Evolutionary conservation across 2,329 filamentous ascomycete genomes (phyloP).

Genomic region (Dactylellina leptospora): DNA sequence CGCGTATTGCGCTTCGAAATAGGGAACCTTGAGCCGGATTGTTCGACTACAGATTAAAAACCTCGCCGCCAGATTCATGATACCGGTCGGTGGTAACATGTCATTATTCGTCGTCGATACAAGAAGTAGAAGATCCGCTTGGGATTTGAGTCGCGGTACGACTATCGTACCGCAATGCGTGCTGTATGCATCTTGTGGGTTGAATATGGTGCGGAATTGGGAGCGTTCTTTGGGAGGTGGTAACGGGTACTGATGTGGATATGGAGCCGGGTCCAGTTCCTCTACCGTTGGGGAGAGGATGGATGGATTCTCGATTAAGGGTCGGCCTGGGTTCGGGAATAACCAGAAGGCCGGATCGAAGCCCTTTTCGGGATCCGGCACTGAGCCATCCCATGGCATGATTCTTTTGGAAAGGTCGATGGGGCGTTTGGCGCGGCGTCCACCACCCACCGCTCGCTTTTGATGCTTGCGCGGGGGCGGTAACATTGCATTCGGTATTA

Average conservation of each 20-base stretch:
- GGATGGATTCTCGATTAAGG: background rate
- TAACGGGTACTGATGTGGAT: background rate
- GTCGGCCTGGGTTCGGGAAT: background rate
- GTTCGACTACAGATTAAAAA: conserved; percentile 30
- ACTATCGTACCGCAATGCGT: conserved; percentile 6
- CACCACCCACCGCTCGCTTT: no score
- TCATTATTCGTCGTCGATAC: conserved; percentile 3
- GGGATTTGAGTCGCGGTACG: conserved; percentile 2
- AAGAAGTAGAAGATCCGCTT: conserved; percentile 11
- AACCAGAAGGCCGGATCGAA: conserved; percentile 10
- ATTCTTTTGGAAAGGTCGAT: background rate
- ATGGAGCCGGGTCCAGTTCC: background rate
- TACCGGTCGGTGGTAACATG: background rate
- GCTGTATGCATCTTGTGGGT: background rate
- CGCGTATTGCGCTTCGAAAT: conserved; percentile 1
- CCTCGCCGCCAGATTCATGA: background rate
- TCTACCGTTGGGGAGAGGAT: background rate
- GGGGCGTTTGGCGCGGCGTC: background rate
- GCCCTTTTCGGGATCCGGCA: background rate
- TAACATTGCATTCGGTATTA: no score
- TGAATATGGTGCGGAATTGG: background rate
- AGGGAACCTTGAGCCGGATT: conserved; percentile 9
- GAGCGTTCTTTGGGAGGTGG: background rate
- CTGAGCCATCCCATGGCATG: conserved; percentile 20
- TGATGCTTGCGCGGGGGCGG: no score